Percentiles rank a stretch among this genome's conserved stretches.
Conservation (phyloP, 352 stramenopile genomes). For the Phytophthora sp. region DNA sequence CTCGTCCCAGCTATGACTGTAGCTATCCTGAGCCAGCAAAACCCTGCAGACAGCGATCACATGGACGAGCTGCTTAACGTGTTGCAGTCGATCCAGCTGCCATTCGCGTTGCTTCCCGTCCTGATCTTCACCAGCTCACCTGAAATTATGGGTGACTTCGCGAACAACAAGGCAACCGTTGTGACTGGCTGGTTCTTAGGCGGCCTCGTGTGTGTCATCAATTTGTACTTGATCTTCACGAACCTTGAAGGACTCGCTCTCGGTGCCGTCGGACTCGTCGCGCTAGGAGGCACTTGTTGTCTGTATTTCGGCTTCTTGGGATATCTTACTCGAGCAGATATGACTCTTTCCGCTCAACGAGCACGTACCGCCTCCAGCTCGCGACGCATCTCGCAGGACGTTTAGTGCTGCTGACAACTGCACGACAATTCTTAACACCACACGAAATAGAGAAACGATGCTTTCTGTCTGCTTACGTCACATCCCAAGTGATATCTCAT, state of each 20-base stretch:
- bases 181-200: conserved; percentile 62
- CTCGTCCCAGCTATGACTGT: conserved; percentile 90
- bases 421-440: no score
- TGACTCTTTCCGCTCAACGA: conserved; percentile 27
- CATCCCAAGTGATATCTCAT: no score
- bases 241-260: conserved; percentile 66
- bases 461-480: background rate
- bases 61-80: conserved; percentile 94
- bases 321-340: conserved; percentile 63
- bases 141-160: conserved; percentile 85
- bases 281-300: conserved; percentile 41
- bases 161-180: conserved; percentile 54
- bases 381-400: conserved; percentile 25
- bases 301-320: conserved; percentile 81
- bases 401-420: conserved; percentile 7
- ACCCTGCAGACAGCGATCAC: conserved; percentile 80
- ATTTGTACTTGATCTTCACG: conserved; percentile 77
- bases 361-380: conserved; percentile 27
- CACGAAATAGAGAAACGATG: conserved; percentile 23
- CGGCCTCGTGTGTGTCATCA: conserved; percentile 72
- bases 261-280: conserved; percentile 34
- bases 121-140: conserved; percentile 86
- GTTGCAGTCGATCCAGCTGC: conserved; percentile 92
- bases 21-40: conserved; percentile 84
- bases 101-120: conserved; percentile 91